phyloP scores from a whole-genome alignment of 768 basidiomycete genomes.

The Crassisporium funariophilum region DNA sequence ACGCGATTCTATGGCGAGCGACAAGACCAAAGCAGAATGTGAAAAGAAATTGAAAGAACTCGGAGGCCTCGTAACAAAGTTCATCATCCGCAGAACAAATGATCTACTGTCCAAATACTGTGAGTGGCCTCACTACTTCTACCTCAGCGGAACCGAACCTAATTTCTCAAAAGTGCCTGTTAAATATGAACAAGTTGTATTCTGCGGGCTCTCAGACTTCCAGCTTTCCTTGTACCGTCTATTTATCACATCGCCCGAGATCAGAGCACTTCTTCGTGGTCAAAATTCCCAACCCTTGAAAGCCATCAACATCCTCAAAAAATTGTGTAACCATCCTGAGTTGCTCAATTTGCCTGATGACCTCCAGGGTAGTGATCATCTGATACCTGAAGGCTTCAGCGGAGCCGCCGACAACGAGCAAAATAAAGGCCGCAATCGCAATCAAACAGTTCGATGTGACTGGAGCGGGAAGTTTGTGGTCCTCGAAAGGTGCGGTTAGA shows the following conservation, averaged over 20 bases:
- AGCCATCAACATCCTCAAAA: constrained; percentile 93
- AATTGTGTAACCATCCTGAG: constrained; percentile 94
- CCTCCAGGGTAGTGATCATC: constrained; percentile 74
- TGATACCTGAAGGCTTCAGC: constrained; percentile 83
- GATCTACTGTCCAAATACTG: constrained; percentile 93
- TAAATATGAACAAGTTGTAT: constrained; percentile 98
- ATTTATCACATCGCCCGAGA: constrained; percentile 92
- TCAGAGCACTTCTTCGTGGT: constrained; percentile 86
- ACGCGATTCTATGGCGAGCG: constrained; percentile 85
- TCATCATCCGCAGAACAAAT: constrained; percentile 94
- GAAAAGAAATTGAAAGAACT: constrained; percentile 93
- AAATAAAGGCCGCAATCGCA: constrained; percentile 45
- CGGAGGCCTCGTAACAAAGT: constrained; percentile 83
- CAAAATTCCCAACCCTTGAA: constrained; percentile 92
- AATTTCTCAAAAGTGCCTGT: constrained; percentile 73
- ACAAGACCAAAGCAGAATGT: constrained; percentile 72
- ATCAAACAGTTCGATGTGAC: constrained; percentile 65
- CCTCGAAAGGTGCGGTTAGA: constrained; percentile 70
- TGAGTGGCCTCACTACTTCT: constrained; percentile 41
- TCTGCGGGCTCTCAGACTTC: constrained; percentile 83
- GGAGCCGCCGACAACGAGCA: constrained; percentile 51
- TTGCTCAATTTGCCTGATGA: constrained; percentile 84
- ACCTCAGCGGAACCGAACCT: constrained; percentile 8
- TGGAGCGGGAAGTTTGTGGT: constrained; percentile 94
- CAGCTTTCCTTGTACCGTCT: constrained; percentile 84